Conservation (phyloP, 2,329 filamentous ascomycete species). For the Stemphylium lycopersici region DNA sequence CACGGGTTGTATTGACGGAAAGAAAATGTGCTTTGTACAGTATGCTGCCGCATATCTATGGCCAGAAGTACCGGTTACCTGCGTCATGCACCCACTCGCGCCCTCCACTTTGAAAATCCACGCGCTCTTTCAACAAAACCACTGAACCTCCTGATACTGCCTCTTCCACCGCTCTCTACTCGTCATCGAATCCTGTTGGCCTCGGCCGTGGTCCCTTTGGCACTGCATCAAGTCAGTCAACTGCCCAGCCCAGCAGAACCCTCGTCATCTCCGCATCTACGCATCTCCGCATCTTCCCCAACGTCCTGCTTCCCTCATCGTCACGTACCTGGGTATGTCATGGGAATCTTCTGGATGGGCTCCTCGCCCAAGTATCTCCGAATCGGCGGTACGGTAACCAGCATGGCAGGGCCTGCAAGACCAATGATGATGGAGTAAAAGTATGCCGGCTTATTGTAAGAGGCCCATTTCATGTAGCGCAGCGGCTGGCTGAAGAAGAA, state of each 20-base stretch:
- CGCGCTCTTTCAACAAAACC: neutral
- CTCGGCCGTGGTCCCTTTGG: slow-evolving; percentile 55
- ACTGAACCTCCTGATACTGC: too few relatives aligned
- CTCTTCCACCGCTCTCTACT: slow-evolving; percentile 19
- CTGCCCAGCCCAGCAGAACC: neutral
- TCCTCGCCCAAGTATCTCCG: slow-evolving; percentile 74
- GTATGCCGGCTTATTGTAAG: slow-evolving; percentile 85
- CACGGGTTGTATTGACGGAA: slow-evolving; percentile 12
- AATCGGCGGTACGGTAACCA: slow-evolving; percentile 76
- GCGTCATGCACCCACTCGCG: neutral
- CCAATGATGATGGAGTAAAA: slow-evolving; percentile 87
- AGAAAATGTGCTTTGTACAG: slow-evolving; percentile 37
- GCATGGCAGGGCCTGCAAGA: slow-evolving; percentile 70
- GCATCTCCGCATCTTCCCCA: neutral
- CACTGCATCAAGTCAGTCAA: slow-evolving; percentile 41
- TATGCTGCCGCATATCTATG: slow-evolving; percentile 13
- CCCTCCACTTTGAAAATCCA: too few relatives aligned
- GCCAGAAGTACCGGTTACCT: neutral
- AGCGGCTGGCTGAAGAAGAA: slow-evolving; percentile 84
- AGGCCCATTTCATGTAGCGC: slow-evolving; percentile 86
- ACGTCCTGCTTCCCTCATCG: too few relatives aligned
- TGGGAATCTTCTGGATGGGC: slow-evolving; percentile 70
- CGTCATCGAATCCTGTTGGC: slow-evolving; percentile 56
- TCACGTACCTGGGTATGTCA: slow-evolving; percentile 89
- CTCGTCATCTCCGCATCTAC: neutral